phyloP scores from a whole-genome alignment of 1,139 yeast genomes.

The Zygotorulaspora mrakii region DNA sequence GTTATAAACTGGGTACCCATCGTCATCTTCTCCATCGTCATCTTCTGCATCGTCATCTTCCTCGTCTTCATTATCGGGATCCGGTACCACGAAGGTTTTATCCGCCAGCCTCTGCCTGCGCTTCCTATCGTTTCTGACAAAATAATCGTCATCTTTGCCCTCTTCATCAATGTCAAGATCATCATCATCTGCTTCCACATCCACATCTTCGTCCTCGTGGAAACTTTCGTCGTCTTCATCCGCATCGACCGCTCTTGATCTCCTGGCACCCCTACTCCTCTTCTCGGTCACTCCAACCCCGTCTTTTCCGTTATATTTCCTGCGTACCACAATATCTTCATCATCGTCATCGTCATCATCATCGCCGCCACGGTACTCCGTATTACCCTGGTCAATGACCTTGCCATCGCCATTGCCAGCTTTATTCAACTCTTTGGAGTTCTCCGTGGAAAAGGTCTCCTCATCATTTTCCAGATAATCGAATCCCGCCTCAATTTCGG shows the following conservation, averaged over 20 bases:
- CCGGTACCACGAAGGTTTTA: conserved; percentile 27
- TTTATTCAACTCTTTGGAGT: conserved; percentile 8
- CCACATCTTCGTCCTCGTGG: conserved; percentile 26
- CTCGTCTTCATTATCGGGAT: conserved; percentile 24
- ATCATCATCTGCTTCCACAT: conserved; percentile 24
- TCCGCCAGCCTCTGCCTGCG: conserved; percentile 18
- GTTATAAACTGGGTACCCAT: conserved; percentile 27
- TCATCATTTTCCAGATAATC: conserved; percentile 33
- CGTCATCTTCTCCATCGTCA: conserved; percentile 30
- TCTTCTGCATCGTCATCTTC: conserved; percentile 21
- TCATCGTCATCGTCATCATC: conserved; percentile 22
- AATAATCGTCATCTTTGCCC: conserved; percentile 11
- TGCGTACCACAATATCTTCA: conserved; percentile 23
- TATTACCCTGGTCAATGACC: neutral
- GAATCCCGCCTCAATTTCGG: conserved; percentile 36
- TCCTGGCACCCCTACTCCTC: conserved; percentile 25
- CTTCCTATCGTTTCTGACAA: conserved; percentile 12
- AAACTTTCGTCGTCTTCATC: conserved; percentile 34
- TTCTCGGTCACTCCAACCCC: too few relatives aligned
- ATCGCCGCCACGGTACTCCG: too few relatives aligned
- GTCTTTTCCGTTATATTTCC: too few relatives aligned
- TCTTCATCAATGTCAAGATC: conserved; percentile 22
- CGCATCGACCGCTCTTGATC: conserved; percentile 22
- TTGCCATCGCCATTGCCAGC: conserved; percentile 11
- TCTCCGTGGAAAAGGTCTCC: conserved; percentile 17